A percentile compares a stretch with the other conserved stretches of the same genome.
Conservation (phyloP, 208 protist species). For the Porcisia deanei region DNA sequence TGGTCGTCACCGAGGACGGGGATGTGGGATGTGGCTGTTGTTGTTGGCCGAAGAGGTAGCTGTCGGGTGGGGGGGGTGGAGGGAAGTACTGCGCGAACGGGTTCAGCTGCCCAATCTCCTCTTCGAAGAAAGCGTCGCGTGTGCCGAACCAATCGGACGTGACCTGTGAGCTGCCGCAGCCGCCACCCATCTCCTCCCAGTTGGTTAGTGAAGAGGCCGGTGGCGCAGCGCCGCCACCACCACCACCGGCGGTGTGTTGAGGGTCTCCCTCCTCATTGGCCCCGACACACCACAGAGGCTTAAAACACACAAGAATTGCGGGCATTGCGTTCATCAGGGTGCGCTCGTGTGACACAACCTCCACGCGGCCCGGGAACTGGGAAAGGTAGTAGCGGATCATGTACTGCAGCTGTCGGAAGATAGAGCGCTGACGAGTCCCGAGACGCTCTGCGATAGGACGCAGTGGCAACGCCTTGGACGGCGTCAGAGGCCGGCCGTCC, state of each 20-base stretch:
- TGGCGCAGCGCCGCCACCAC: slow-evolving; percentile 6
- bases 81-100: slow-evolving; percentile 63
- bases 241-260: slow-evolving; percentile 6
- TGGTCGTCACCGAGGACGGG: slow-evolving; percentile 1
- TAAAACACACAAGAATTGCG: slow-evolving; percentile 61
- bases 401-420: slow-evolving; percentile 52
- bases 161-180: slow-evolving; percentile 30
- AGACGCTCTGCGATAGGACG: slow-evolving; percentile 8
- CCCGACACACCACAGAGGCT: slow-evolving; percentile 21
- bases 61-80: slow-evolving; percentile 40
- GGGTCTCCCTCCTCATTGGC: slow-evolving; percentile 4
- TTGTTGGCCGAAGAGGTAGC: slow-evolving; percentile 28
- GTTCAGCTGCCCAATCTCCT: slow-evolving; percentile 70
- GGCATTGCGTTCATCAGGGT: slow-evolving; percentile 49
- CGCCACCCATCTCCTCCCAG: slow-evolving; percentile 31
- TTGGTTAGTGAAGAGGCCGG: slow-evolving; percentile 1
- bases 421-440: slow-evolving; percentile 24
- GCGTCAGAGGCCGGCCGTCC: slow-evolving; percentile 12
- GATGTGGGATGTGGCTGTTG: neutral
- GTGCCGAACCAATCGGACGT: slow-evolving; percentile 41
- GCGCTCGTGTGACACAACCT: slow-evolving; percentile 54
- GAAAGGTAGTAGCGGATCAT: slow-evolving; percentile 53
- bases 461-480: neutral
- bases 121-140: slow-evolving; percentile 51
- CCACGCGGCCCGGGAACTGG: slow-evolving; percentile 49